Conservation (phyloP, 495 filamentous ascomycete species). For the Cercophora samala region DNA sequence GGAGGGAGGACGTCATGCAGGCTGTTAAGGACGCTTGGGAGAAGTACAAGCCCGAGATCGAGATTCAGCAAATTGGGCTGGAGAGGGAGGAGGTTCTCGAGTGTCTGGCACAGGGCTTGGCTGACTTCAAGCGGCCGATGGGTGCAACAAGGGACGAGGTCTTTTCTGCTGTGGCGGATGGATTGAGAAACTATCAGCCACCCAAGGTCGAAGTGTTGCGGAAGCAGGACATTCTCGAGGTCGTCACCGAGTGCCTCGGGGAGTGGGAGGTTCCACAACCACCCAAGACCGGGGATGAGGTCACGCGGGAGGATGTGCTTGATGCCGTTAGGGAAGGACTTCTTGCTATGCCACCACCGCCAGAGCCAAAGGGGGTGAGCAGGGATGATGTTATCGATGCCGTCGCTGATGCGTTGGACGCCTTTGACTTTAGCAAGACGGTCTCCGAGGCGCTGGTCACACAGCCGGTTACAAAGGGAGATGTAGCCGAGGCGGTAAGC, state of each 20-base stretch:
- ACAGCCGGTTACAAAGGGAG: slow-evolving; percentile 24
- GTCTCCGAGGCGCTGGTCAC: slow-evolving; percentile 27
- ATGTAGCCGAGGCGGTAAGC: slow-evolving; percentile 31
- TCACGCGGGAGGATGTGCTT: slow-evolving; percentile 52
- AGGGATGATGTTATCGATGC: slow-evolving; percentile 44
- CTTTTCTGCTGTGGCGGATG: slow-evolving; percentile 74
- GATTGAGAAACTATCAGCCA: slow-evolving; percentile 70
- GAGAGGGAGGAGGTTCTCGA: slow-evolving; percentile 84
- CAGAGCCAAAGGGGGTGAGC: slow-evolving; percentile 23
- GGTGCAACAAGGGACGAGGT: slow-evolving; percentile 74
- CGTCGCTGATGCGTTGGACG: slow-evolving; percentile 42
- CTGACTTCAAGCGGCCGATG: slow-evolving; percentile 54
- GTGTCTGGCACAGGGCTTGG: slow-evolving; percentile 77
- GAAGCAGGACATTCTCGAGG: slow-evolving; percentile 70
- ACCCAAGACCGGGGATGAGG: slow-evolving; percentile 35
- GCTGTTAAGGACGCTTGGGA: slow-evolving; percentile 88
- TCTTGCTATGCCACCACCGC: slow-evolving; percentile 17
- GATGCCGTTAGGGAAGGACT: slow-evolving; percentile 55
- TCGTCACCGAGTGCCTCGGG: slow-evolving; percentile 73
- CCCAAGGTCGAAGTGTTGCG: slow-evolving; percentile 70
- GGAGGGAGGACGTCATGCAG: slow-evolving; percentile 75
- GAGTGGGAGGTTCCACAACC: slow-evolving; percentile 63
- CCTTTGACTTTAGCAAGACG: slow-evolving; percentile 38
- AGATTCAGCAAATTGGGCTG: slow-evolving; percentile 81
- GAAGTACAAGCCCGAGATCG: slow-evolving; percentile 86